Base-by-base conservation (phyloP, 2,329 filamentous ascomycete species). In the Colletotrichum australisinense region DNA sequence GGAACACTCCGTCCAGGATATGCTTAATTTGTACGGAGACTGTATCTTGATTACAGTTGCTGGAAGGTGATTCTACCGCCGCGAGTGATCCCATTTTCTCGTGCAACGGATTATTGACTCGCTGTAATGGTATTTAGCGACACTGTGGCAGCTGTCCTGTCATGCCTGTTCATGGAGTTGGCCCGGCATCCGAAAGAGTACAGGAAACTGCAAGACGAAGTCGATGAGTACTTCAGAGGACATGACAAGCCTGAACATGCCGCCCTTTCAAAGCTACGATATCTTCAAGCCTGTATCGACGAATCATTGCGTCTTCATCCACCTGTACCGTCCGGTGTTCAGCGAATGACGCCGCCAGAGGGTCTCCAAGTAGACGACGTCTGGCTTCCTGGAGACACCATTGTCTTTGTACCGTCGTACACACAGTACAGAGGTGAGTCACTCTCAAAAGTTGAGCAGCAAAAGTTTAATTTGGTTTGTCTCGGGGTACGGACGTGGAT, bases 301-400 rank as follows among this genome's bases (percentile, higher is more conserved):
- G 85, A 86, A 69, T 62, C 81, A 0, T 76, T 85, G n/a, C 79
- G 84, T 0, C 72, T 86, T 1, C 77, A 82, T 38, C 83, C 84
- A 1, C 75, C 83, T 1, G 80, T 84, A 0, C 80, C 81, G 0
- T 78, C 78, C 0, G 83, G 81, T 0, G 38, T 81, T 0, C 78
- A 80, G 32, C 74, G 84, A 0, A 69, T 80, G 26, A 84, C 84
- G 3, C 83, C 84, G 0, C 78, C 80, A 0, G 78, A 84, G 32
- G 84, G 84, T 1, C 65, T 82, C 14, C 69, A 71, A 7, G 76
- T 86, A 11, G 80, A 76, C 1, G 78, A 79, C 0, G 72, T 62
- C 0, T 80, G 78, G 53, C 79, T 84, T 5, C 82, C 83, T 0
- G 83, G 82, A 0, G 78, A 80, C 42, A 81, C 78, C 2, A 79